Percentiles rank a stretch among this genome's conserved stretches.
Conservation (phyloP, 306 rosid species). For the Prunus fruticosa region DNA sequence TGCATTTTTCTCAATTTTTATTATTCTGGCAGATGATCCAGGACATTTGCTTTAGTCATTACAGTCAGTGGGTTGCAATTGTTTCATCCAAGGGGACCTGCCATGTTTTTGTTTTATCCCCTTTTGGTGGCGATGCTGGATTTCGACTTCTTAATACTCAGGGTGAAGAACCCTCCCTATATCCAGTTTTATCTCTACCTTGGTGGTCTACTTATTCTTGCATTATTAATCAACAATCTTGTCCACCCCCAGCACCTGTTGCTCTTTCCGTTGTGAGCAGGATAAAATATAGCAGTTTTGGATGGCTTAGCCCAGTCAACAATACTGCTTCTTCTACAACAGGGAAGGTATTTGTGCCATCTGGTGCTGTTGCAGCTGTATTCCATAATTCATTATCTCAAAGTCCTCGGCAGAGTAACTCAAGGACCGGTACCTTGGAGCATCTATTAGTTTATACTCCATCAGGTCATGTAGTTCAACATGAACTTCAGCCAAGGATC, state of each 20-base stretch:
- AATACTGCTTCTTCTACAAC: constrained; percentile 51
- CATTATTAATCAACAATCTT: constrained; percentile 49
- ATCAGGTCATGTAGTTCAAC: constrained; percentile 91
- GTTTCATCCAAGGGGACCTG: constrained; percentile 93
- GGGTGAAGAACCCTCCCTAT: constrained; percentile 63
- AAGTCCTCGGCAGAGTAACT: constrained; percentile 41
- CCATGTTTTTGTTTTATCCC: constrained; percentile 76
- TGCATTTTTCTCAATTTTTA: constrained; percentile 7
- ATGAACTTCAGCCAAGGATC: constrained; percentile 68
- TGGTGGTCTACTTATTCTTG: constrained; percentile 81
- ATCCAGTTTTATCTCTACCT: constrained; percentile 67
- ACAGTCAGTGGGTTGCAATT: constrained; percentile 88
- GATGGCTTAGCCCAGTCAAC: constrained; percentile 82
- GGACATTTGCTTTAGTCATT: constrained; percentile 88
- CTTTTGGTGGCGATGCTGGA: constrained; percentile 89
- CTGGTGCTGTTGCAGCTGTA: constrained; percentile 88
- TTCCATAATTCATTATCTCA: constrained; percentile 71
- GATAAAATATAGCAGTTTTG: constrained; percentile 83
- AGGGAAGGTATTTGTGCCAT: constrained; percentile 86
- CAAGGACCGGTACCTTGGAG: constrained; percentile 63
- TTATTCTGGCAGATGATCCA: constrained; percentile 69
- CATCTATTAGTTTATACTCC: constrained; percentile 81
- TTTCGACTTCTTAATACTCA: constrained; percentile 54
- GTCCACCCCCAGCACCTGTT: constrained; percentile 71
- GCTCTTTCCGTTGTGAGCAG: constrained; percentile 85